Evolutionary conservation across 192 early-diverging fungal species (phyloP).

Genomic region (Coemansia sp.): DNA sequence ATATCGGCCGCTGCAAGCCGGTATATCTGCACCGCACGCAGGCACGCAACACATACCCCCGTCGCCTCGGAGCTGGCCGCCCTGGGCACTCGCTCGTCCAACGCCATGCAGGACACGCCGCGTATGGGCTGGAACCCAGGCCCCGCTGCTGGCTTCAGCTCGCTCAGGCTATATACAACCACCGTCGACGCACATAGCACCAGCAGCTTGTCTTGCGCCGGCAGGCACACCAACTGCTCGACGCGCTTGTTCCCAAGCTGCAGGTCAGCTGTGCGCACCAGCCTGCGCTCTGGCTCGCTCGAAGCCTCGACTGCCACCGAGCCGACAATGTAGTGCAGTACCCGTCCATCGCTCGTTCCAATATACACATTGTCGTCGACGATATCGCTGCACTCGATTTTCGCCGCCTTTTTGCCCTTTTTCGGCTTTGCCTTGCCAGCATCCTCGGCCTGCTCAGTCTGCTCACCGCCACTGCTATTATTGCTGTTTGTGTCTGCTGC

Average conservation of each 20-base stretch:
- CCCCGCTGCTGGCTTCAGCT: conserved; percentile 16
- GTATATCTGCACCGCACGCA: conserved; percentile 36
- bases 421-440: no score
- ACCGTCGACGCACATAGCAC: conserved; percentile 40
- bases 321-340: conserved; percentile 33
- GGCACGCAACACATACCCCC: conserved; percentile 36
- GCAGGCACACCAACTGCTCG: conserved; percentile 42
- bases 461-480: no score
- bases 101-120: conserved; percentile 37
- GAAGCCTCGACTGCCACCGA: conserved; percentile 7
- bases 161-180: conserved; percentile 17
- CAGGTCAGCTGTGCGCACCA: conserved; percentile 21
- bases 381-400: conserved; percentile 38
- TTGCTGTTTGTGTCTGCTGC: no score
- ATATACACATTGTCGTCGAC: conserved; percentile 29
- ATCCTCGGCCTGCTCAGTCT: no score
- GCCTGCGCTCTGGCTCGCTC: conserved; percentile 10
- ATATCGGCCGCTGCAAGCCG: conserved; percentile 16
- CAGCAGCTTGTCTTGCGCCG: conserved; percentile 21
- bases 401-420: neutral
- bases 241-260: conserved; percentile 30
- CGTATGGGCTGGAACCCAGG: conserved; percentile 19
- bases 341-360: conserved; percentile 33
- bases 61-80: conserved; percentile 2
- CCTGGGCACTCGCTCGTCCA: conserved; percentile 36